phyloP scores from a whole-genome alignment of 148 eudicot species.

The Fagopyrum tataricum region DNA sequence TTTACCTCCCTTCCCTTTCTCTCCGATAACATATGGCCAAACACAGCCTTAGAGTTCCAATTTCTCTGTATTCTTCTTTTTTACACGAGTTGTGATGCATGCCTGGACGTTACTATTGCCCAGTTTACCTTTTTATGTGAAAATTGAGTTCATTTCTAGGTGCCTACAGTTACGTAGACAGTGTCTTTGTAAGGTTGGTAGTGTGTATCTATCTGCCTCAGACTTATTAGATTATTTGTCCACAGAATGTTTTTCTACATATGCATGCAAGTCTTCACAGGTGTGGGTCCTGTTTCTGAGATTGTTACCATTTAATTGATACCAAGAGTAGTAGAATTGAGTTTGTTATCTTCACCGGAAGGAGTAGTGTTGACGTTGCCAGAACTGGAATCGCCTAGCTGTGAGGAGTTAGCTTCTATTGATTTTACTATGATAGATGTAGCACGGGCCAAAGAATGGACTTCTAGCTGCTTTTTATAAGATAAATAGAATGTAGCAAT shows the following conservation, averaged over 20 bases:
- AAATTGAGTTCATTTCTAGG: neutral
- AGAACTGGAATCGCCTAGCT: neutral
- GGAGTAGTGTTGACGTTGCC: neutral
- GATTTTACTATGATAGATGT: neutral
- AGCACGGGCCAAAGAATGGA: neutral
- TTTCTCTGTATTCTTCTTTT: neutral
- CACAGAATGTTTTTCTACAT: neutral
- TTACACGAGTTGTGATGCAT: neutral
- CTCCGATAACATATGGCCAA: too few species aligned
- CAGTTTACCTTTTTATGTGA: neutral
- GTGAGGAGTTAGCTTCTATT: neutral
- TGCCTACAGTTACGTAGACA: neutral
- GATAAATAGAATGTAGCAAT: neutral
- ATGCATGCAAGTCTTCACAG: neutral
- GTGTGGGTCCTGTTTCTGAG: neutral
- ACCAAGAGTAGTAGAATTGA: neutral
- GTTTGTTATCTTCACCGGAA: neutral
- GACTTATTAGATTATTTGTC: neutral
- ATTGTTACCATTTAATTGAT: neutral
- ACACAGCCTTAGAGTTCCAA: neutral
- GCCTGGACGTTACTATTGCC: neutral
- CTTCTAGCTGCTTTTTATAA: neutral
- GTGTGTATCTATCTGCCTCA: neutral
- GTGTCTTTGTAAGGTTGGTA: too few species aligned
- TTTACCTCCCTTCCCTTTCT: too few species aligned